Percentiles rank a stretch among this genome's conserved stretches.
phyloP scores from a whole-genome alignment of 306 rosid genomes.

The Lagenaria siceraria region DNA sequence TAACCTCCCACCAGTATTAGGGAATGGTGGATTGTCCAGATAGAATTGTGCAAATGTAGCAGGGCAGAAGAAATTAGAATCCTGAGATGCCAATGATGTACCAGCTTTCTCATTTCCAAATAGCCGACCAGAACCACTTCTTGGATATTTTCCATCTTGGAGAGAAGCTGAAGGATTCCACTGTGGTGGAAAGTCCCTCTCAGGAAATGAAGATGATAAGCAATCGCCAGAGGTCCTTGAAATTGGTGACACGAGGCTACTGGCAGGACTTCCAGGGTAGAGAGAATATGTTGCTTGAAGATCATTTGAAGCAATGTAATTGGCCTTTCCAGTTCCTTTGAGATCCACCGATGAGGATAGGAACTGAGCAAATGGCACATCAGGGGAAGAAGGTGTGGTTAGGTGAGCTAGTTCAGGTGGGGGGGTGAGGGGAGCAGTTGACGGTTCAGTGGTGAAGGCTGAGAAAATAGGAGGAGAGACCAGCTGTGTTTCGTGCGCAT shows the following conservation, averaged over 20 bases:
- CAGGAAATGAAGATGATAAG: slow-evolving; percentile 68
- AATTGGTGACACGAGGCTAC: slow-evolving; percentile 62
- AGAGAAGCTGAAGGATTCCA: slow-evolving; percentile 78
- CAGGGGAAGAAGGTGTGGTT: slow-evolving; percentile 98
- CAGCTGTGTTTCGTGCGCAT: slow-evolving; percentile 82
- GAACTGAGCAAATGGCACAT: slow-evolving; percentile 94
- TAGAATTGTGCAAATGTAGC: slow-evolving; percentile 62
- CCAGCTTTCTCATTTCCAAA: slow-evolving; percentile 51
- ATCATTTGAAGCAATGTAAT: slow-evolving; percentile 65
- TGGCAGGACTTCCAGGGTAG: slow-evolving; percentile 90
- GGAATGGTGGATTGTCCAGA: slow-evolving; percentile 93
- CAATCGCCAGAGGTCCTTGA: slow-evolving; percentile 73
- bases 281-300: slow-evolving; percentile 83
- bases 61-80: slow-evolving; percentile 95
- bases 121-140: slow-evolving; percentile 59
- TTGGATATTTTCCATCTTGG: slow-evolving; percentile 50
- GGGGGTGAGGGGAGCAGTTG: slow-evolving; percentile 96
- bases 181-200: slow-evolving; percentile 52
- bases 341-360: slow-evolving; percentile 71
- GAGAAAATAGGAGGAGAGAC: slow-evolving; percentile 99
- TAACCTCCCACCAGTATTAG: slow-evolving; percentile 85
- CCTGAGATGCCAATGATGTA: slow-evolving; percentile 58
- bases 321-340: slow-evolving; percentile 39
- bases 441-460: slow-evolving; percentile 94
- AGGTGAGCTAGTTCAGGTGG: slow-evolving; percentile 97